These are phyloP conservation scores for Mucor irregularis DNA, from an alignment of 371 early-diverging fungal genomes.

Conservation along the genomic window DNA sequence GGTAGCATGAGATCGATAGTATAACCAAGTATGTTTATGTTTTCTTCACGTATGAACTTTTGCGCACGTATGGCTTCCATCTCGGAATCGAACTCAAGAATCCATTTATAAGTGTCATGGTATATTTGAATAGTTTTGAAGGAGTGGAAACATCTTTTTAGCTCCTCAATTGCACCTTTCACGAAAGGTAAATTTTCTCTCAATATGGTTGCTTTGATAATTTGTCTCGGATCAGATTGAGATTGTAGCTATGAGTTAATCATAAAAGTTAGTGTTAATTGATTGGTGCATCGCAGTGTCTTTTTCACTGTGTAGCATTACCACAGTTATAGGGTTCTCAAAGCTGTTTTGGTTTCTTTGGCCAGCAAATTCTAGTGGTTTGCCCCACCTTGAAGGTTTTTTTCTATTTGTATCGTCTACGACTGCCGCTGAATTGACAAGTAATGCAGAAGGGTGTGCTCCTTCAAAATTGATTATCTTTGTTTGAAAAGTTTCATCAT, in stretches of 20 bases:
- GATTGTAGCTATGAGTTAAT: too few species aligned
- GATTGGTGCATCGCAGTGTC: too few species aligned
- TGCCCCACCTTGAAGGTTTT: not conserved
- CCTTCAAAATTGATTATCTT: too few species aligned
- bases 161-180: constrained; percentile 46
- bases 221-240: not conserved
- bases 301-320: too few species aligned
- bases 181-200: constrained; percentile 52
- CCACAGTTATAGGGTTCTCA: too few species aligned
- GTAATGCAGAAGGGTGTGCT: too few species aligned
- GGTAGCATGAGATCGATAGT: not conserved
- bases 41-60: constrained; percentile 6
- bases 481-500: too few species aligned
- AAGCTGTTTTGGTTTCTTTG: not conserved
- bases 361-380: not conserved
- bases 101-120: constrained; percentile 56
- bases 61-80: constrained; percentile 48
- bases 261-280: too few species aligned
- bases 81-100: constrained; percentile 48
- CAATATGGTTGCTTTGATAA: constrained; percentile 39
- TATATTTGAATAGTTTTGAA: constrained; percentile 39
- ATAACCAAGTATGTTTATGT: not conserved
- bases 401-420: not conserved
- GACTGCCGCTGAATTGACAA: not conserved
- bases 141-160: constrained; percentile 28